A percentile compares a stretch with the other conserved stretches of the same genome.
Conservation (phyloP, 2,329 filamentous ascomycete species). For the Bipolaris gigantea region DNA sequence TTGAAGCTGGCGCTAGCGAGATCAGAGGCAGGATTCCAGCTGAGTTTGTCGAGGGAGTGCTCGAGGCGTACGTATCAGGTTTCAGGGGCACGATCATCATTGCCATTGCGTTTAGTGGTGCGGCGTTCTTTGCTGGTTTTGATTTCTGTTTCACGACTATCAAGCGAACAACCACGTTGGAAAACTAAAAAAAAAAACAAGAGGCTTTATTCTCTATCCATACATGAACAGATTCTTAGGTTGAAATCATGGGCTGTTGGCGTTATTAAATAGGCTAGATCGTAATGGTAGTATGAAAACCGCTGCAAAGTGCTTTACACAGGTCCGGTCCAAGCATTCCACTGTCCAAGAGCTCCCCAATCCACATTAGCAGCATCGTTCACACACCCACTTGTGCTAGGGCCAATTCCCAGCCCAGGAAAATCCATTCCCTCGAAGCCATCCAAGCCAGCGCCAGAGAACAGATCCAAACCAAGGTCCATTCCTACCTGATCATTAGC, state of each 20-base stretch:
- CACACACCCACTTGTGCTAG: constrained; percentile 13
- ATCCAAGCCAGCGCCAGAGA: constrained; percentile 31
- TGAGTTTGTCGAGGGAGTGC: background rate
- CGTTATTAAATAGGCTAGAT: background rate
- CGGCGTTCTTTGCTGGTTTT: constrained; percentile 1
- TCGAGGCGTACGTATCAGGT: background rate
- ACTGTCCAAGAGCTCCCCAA: constrained; percentile 35
- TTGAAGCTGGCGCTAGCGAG: constrained; percentile 43
- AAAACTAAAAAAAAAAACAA: background rate
- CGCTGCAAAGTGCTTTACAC: background rate
- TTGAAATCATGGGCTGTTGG: background rate
- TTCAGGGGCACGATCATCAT: constrained; percentile 2
- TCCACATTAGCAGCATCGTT: constrained; percentile 16
- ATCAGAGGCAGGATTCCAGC: background rate
- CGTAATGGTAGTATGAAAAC: background rate
- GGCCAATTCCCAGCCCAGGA: constrained; percentile 17
- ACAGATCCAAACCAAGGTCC: constrained; percentile 28
- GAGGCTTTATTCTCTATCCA: no score
- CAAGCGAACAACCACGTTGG: background rate
- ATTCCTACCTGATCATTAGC: constrained; percentile 14
- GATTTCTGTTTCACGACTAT: constrained; percentile 1
- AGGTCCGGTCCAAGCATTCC: constrained; percentile 21
- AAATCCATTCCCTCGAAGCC: constrained; percentile 38
- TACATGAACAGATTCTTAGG: no score
- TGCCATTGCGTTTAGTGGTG: constrained; percentile 1